These are phyloP conservation scores for Penicillium verhagenii DNA, from an alignment of 495 filamentous ascomycete species.

Conservation along the genomic window DNA sequence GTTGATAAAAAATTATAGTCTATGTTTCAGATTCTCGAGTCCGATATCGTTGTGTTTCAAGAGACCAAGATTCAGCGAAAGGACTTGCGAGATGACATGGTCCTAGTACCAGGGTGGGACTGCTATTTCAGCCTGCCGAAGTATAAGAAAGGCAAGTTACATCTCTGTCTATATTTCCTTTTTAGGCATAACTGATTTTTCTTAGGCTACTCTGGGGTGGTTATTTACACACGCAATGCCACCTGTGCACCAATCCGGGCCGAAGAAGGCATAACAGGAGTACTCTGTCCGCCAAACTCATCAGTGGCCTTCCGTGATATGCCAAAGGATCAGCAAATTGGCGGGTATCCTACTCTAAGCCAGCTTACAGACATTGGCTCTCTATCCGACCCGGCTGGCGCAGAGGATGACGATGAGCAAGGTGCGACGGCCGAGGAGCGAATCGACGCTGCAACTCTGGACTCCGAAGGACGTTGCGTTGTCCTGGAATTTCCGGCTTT, in stretches of 20 bases:
- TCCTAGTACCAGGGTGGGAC: slow-evolving; percentile 93
- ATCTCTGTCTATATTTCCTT: not conserved
- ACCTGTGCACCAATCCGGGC: slow-evolving; percentile 85
- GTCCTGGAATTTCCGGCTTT: slow-evolving; percentile 96
- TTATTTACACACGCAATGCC: slow-evolving; percentile 89
- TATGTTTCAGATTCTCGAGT: slow-evolving; percentile 93
- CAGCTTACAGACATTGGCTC: slow-evolving; percentile 54
- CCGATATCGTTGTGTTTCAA: slow-evolving; percentile 93
- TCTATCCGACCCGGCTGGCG: not conserved
- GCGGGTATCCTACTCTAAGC: slow-evolving; percentile 75
- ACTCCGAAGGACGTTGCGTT: slow-evolving; percentile 89
- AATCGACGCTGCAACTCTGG: slow-evolving; percentile 69
- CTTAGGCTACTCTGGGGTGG: slow-evolving; percentile 93
- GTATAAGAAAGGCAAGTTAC: slow-evolving; percentile 73
- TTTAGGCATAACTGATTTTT: not conserved
- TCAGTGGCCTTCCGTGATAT: slow-evolving; percentile 73
- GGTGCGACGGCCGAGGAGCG: slow-evolving; percentile 12
- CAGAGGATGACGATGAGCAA: slow-evolving; percentile 6
- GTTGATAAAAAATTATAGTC: slow-evolving; percentile 41
- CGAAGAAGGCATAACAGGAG: slow-evolving; percentile 89
- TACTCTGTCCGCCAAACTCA: slow-evolving; percentile 74
- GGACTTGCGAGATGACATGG: slow-evolving; percentile 93
- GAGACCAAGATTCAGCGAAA: slow-evolving; percentile 96
- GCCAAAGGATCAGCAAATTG: slow-evolving; percentile 76
- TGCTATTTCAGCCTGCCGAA: slow-evolving; percentile 91